Conservation (phyloP, 345 rosid genomes). For the Hirschfeldia incana region DNA sequence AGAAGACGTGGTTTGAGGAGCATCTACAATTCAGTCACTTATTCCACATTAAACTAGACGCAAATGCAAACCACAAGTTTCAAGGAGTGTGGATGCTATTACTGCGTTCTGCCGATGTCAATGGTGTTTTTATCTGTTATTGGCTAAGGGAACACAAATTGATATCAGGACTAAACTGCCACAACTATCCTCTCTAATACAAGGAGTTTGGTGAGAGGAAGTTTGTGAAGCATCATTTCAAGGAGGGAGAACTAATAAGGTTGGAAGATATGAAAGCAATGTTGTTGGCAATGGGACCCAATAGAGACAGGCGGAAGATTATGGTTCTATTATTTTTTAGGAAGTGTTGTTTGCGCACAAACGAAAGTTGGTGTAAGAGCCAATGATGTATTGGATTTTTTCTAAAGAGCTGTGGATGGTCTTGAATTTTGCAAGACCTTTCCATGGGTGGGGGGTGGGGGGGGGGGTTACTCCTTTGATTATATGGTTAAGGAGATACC, state of each 20-base stretch:
- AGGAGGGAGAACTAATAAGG: background rate
- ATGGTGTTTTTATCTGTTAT: background rate
- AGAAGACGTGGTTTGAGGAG: background rate
- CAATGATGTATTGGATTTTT: background rate
- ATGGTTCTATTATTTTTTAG: background rate
- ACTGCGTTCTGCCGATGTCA: background rate
- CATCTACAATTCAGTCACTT: background rate
- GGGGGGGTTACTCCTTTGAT: background rate
- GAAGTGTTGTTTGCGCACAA: background rate
- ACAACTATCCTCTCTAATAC: background rate
- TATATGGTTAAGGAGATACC: too few species aligned
- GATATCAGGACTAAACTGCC: background rate
- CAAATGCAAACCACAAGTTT: background rate
- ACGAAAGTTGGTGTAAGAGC: background rate
- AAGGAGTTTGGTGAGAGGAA: background rate
- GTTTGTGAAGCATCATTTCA: background rate
- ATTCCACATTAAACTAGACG: too few species aligned
- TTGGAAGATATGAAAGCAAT: background rate
- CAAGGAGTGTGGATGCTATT: background rate
- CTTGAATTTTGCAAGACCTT: background rate
- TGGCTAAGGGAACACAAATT: background rate
- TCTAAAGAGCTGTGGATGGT: background rate
- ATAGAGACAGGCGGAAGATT: background rate
- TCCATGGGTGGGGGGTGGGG: background rate
- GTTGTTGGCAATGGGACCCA: background rate